Percentiles rank a stretch among this genome's conserved stretches.
Evolutionary conservation across 2,329 filamentous ascomycete genomes (phyloP).

Genomic region (Fusarium gaditjirri): DNA sequence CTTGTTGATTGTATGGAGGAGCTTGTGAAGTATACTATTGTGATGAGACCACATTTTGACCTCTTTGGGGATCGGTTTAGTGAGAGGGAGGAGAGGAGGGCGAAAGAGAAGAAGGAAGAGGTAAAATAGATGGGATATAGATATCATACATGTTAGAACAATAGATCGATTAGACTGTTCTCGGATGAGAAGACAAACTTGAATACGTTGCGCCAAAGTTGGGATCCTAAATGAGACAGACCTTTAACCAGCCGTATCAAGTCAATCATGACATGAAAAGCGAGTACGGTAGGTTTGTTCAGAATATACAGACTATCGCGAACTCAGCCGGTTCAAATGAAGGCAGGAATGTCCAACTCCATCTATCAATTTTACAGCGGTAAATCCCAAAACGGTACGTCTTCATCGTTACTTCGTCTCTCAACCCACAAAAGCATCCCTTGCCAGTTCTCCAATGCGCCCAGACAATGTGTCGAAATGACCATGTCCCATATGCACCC

Average conservation of each 20-base stretch:
- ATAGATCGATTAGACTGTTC: rapidly evolving
- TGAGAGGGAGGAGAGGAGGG: not conserved
- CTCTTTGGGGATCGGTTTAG: not conserved
- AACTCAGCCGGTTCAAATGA: not conserved
- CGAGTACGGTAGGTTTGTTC: not conserved
- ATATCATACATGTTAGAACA: rapidly evolving
- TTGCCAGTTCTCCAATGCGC: conserved; percentile 1
- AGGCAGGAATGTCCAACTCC: not conserved
- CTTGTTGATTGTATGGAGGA: conserved; percentile 9
- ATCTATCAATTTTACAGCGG: conserved; percentile 2
- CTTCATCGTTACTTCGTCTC: conserved; percentile 10
- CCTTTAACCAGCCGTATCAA: rapidly evolving
- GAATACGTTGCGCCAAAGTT: not conserved
- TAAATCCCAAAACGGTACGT: not conserved
- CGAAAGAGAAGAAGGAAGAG: not conserved
- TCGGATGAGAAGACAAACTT: not conserved
- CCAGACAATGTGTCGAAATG: not conserved
- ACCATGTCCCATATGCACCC: not conserved
- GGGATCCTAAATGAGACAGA: no score
- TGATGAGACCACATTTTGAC: not conserved
- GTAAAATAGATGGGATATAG: not conserved
- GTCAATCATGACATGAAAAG: no score
- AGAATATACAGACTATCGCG: not conserved
- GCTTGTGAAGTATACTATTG: conserved; percentile 5
- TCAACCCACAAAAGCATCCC: not conserved